Evolutionary conservation across 2,329 filamentous ascomycete genomes (phyloP).

Genomic region (Pseudocercospora musae): DNA sequence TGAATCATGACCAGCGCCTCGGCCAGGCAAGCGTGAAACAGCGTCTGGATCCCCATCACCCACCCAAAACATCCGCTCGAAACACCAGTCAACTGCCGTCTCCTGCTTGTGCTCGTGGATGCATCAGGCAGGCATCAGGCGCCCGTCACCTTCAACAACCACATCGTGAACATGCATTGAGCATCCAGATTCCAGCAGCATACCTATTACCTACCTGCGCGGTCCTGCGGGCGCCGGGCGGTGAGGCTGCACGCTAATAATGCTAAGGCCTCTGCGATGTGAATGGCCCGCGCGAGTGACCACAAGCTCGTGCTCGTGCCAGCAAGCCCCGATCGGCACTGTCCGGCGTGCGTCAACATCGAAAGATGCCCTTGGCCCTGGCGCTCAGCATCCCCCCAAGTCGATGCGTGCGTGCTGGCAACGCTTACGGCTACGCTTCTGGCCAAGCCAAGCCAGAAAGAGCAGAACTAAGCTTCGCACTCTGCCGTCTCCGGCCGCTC

Average conservation of each 20-base stretch:
- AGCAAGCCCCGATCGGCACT: neutral
- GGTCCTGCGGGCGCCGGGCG: too few species aligned
- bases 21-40: neutral
- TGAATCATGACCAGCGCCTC: neutral
- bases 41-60: neutral
- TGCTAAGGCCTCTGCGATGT: neutral
- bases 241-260: neutral
- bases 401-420: too few species aligned
- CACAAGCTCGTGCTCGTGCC: neutral
- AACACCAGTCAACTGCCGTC: neutral
- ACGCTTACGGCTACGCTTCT: neutral
- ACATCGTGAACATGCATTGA: neutral
- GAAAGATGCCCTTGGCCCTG: neutral
- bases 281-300: neutral
- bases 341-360: neutral
- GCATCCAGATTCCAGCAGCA: neutral
- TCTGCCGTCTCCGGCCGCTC: neutral
- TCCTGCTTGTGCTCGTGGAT: neutral
- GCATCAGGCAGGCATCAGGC: neutral
- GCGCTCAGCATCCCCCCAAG: neutral
- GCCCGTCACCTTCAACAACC: neutral
- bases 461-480: constrained; percentile 1
- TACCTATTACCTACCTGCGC: too few species aligned
- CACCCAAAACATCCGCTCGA: neutral
- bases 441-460: neutral